A percentile compares a stretch with the other conserved stretches of the same genome.
These are phyloP conservation scores for Schwanniomyces sp. DNA, from an alignment of 805 yeast species.

Conservation along the genomic window DNA sequence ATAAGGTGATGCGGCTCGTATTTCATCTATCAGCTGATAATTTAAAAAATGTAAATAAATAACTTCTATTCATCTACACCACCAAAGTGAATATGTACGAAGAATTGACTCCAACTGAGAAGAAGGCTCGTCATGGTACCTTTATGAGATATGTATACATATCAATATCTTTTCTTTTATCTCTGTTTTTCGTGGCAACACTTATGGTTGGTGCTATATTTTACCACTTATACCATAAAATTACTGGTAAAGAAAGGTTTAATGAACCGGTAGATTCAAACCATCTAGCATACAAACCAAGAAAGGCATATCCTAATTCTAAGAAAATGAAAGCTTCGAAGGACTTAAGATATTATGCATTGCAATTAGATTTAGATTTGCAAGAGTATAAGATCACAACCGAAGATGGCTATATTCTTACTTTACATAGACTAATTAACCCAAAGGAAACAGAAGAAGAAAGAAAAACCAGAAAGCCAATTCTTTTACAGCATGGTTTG, in stretches of 20 bases:
- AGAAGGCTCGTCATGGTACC: conserved; percentile 18
- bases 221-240: conserved; percentile 26
- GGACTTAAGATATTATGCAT: conserved; percentile 68
- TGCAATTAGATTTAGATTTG: conserved; percentile 58
- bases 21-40: too few species aligned
- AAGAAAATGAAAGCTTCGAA: conserved; percentile 29
- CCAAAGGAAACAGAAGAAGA: conserved; percentile 36
- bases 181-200: conserved; percentile 25
- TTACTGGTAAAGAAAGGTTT: conserved; percentile 28
- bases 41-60: not conserved
- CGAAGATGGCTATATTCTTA: conserved; percentile 75
- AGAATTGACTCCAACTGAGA: conserved; percentile 22
- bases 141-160: conserved; percentile 18
- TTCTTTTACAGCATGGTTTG: conserved; percentile 81
- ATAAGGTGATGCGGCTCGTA: not conserved
- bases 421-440: conserved; percentile 60
- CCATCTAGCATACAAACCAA: conserved; percentile 18
- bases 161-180: conserved; percentile 24
- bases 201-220: conserved; percentile 27
- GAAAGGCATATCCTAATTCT: conserved; percentile 35
- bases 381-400: conserved; percentile 64
- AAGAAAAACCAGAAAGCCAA: conserved; percentile 50
- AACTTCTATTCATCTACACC: not conserved
- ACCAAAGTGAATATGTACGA: conserved; percentile 11
- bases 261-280: conserved; percentile 22